Percentiles rank a stretch among this genome's conserved stretches.
phyloP scores from a whole-genome alignment of 352 stramenopile species.

The Peronospora destructor region DNA sequence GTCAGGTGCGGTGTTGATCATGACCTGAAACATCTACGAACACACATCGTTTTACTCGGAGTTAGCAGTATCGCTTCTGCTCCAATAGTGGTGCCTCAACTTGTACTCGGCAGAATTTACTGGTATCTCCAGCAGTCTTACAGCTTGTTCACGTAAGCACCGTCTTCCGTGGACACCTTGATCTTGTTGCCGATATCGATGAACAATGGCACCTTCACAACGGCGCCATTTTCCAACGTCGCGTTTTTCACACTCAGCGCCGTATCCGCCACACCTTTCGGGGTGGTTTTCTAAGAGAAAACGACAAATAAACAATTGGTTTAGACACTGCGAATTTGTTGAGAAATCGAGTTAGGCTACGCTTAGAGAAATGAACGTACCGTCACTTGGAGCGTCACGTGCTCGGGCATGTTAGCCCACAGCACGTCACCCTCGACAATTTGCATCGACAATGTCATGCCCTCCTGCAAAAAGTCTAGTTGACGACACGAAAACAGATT shows the following conservation, averaged over 20 bases:
- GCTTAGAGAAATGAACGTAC: slow-evolving; percentile 24
- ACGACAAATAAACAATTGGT: slow-evolving; percentile 1
- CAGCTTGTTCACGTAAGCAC: slow-evolving; percentile 71
- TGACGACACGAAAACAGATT: slow-evolving; percentile 67
- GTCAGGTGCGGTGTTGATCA: slow-evolving; percentile 16
- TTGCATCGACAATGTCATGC: slow-evolving; percentile 75
- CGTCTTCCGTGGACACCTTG: slow-evolving; percentile 66
- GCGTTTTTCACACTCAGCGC: slow-evolving; percentile 78
- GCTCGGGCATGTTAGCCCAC: slow-evolving; percentile 82
- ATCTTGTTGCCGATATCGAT: slow-evolving; percentile 75
- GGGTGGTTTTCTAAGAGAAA: slow-evolving; percentile 51
- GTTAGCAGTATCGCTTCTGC: slow-evolving; percentile 8
- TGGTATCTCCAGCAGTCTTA: slow-evolving; percentile 13
- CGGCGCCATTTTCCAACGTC: slow-evolving; percentile 66
- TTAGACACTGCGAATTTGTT: neutral
- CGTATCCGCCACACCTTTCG: slow-evolving; percentile 69
- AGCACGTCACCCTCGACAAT: slow-evolving; percentile 80
- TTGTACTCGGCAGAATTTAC: neutral
- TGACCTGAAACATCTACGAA: slow-evolving; percentile 3
- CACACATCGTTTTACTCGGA: slow-evolving; percentile 1
- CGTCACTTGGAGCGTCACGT: slow-evolving; percentile 67
- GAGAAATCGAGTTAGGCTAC: neutral
- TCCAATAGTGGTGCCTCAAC: neutral
- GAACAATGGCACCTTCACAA: slow-evolving; percentile 80
- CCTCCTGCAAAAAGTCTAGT: slow-evolving; percentile 70